Percentiles rank a stretch among this genome's conserved stretches.
These are phyloP conservation scores for Scedosporium dehoogii DNA, from an alignment of 2,329 filamentous ascomycete species.

Conservation along the genomic window DNA sequence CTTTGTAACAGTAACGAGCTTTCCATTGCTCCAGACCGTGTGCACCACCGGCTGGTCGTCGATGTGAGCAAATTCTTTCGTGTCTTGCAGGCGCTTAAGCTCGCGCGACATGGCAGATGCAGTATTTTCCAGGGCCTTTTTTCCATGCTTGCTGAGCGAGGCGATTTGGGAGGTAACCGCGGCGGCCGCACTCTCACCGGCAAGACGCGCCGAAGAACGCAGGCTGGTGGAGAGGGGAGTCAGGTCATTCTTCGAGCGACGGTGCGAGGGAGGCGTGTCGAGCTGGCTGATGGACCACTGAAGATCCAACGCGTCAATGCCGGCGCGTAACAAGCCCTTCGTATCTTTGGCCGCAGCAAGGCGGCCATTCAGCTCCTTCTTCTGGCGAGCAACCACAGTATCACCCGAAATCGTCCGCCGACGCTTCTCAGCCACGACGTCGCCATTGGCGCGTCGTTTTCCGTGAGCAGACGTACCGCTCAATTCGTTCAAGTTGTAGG, in stretches of 20 bases:
- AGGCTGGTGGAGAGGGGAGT: not conserved
- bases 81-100: constrained; percentile 48
- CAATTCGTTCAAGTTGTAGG: constrained; percentile 56
- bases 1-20: constrained; percentile 41
- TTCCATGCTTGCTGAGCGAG: constrained; percentile 50
- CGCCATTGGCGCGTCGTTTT: constrained; percentile 42
- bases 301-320: constrained; percentile 13
- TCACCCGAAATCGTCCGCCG: constrained; percentile 14
- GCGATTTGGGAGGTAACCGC: constrained; percentile 30
- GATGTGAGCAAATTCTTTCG: constrained; percentile 50
- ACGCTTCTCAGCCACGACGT: constrained; percentile 34
- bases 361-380: not conserved
- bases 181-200: constrained; percentile 2
- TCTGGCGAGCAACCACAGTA: not conserved
- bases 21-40: constrained; percentile 57
- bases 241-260: constrained; percentile 3
- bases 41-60: constrained; percentile 47
- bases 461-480: constrained; percentile 53
- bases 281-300: constrained; percentile 31
- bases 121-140: constrained; percentile 41
- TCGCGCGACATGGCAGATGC: constrained; percentile 44
- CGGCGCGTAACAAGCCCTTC: not conserved
- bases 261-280: constrained; percentile 20
- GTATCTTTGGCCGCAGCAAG: constrained; percentile 11
- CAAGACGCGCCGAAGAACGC: not conserved